phyloP scores from a whole-genome alignment of 345 rosid species.

The Sonneratia caseolaris region DNA sequence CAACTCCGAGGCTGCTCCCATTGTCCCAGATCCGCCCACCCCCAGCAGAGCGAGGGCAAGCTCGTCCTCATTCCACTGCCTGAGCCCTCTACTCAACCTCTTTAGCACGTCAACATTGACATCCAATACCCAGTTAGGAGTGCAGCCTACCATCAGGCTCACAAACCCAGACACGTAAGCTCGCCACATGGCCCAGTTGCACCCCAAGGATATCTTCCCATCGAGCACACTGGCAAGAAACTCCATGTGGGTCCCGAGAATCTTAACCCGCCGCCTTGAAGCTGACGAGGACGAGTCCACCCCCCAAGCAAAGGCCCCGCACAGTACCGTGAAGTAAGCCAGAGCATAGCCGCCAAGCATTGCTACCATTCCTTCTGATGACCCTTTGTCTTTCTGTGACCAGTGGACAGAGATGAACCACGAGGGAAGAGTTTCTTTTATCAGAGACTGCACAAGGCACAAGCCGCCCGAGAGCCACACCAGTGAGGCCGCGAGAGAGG shows the following conservation, averaged over 20 bases:
- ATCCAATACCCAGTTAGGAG: constrained; percentile 81
- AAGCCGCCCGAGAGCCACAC: constrained; percentile 83
- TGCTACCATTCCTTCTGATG: constrained; percentile 52
- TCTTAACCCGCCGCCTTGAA: constrained; percentile 58
- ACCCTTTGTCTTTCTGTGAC: constrained; percentile 35
- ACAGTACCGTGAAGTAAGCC: constrained; percentile 66
- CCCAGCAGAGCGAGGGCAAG: constrained; percentile 68
- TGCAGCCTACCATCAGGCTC: constrained; percentile 73
- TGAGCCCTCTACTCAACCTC: constrained; percentile 72
- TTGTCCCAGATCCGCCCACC: constrained; percentile 60
- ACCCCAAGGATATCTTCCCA: constrained; percentile 82
- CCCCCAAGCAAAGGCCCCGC: constrained; percentile 92
- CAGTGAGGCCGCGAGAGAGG: constrained; percentile 83
- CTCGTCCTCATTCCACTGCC: constrained; percentile 68
- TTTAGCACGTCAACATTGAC: constrained; percentile 58
- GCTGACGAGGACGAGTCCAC: constrained; percentile 58
- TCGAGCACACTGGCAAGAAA: constrained; percentile 75
- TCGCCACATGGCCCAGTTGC: constrained; percentile 62
- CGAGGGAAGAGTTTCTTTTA: constrained; percentile 81
- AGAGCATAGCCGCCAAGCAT: constrained; percentile 78
- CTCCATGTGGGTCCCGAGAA: constrained; percentile 61
- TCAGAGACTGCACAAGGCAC: constrained; percentile 59
- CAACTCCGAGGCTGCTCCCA: constrained; percentile 71
- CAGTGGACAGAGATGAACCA: constrained; percentile 77
- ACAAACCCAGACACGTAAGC: constrained; percentile 66